Conservation (phyloP, 192 early-diverging fungal species). For the Rhizophlyctis rosea region DNA sequence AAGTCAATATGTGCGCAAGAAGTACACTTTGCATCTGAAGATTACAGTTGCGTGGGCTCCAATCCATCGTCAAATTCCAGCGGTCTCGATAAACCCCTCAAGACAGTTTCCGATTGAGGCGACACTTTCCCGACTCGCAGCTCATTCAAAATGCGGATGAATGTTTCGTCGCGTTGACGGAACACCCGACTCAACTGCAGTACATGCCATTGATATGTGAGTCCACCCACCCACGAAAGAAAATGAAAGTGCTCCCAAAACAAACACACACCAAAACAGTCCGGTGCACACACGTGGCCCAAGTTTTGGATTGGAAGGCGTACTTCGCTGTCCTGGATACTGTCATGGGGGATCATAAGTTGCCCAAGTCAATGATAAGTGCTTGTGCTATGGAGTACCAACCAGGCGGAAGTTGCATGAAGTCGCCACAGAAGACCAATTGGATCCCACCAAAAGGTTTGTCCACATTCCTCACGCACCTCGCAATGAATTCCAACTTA, state of each 20-base stretch:
- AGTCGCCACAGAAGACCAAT: slow-evolving; percentile 48
- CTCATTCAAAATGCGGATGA: slow-evolving; percentile 83
- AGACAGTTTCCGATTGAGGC: slow-evolving; percentile 41
- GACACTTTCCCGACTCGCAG: slow-evolving; percentile 73
- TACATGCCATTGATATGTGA: slow-evolving; percentile 6
- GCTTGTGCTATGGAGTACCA: background rate
- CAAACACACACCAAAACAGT: slow-evolving; percentile 30
- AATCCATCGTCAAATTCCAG: slow-evolving; percentile 40
- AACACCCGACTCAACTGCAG: slow-evolving; percentile 72
- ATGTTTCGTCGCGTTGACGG: slow-evolving; percentile 76
- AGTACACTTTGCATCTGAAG: background rate
- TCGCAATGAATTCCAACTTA: slow-evolving; percentile 41
- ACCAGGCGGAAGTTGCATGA: slow-evolving; percentile 53
- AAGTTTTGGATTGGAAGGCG: slow-evolving; percentile 39
- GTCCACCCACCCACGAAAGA: too few relatives aligned
- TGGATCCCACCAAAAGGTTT: slow-evolving; percentile 54
- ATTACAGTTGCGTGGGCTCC: slow-evolving; percentile 51
- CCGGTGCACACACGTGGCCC: slow-evolving; percentile 22
- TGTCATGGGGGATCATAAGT: slow-evolving; percentile 6
- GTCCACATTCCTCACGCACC: slow-evolving; percentile 12
- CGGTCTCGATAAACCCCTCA: slow-evolving; percentile 46
- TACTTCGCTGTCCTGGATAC: slow-evolving; percentile 22
- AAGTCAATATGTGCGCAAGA: too few relatives aligned
- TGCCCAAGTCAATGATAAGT: background rate
- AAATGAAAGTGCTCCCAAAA: too few relatives aligned